Evolutionary conservation across 148 eudicot genomes (phyloP).

Genomic region (Drosera capensis): DNA sequence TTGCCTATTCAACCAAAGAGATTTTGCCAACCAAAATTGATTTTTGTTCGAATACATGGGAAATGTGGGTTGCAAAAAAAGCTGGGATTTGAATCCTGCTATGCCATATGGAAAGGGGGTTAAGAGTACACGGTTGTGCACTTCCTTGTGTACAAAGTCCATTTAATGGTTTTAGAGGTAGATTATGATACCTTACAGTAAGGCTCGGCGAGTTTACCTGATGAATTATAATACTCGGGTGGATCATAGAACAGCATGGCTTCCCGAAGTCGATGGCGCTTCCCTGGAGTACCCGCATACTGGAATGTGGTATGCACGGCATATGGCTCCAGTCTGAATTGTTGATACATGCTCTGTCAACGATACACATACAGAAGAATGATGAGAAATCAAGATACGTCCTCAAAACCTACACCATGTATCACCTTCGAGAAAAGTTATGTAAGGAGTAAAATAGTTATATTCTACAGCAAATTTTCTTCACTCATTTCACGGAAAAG

Average conservation of each 20-base stretch:
- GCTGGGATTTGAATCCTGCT: too few relatives aligned
- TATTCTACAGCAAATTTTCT: neutral
- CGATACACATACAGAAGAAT: constrained; percentile 3
- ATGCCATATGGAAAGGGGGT: too few relatives aligned
- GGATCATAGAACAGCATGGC: constrained; percentile 87
- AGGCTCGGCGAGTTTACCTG: constrained; percentile 25
- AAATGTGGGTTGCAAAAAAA: too few relatives aligned
- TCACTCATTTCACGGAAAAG: too few relatives aligned
- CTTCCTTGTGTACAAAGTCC: too few relatives aligned
- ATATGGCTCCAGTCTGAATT: constrained; percentile 80
- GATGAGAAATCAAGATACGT: neutral
- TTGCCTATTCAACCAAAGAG: too few relatives aligned
- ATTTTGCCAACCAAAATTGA: neutral
- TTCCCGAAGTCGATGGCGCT: constrained; percentile 89
- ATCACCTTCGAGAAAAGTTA: too few relatives aligned
- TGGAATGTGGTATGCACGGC: constrained; percentile 96
- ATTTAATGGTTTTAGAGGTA: too few relatives aligned
- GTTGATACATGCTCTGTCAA: constrained; percentile 66
- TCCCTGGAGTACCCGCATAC: constrained; percentile 89
- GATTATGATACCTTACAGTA: neutral
- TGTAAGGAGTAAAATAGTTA: too few relatives aligned
- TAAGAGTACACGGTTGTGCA: too few relatives aligned
- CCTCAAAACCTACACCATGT: too few relatives aligned
- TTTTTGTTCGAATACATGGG: too few relatives aligned
- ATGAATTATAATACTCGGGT: constrained; percentile 71